Conservation (phyloP, 192 early-diverging fungal species). For the Linnemannia elongata region DNA sequence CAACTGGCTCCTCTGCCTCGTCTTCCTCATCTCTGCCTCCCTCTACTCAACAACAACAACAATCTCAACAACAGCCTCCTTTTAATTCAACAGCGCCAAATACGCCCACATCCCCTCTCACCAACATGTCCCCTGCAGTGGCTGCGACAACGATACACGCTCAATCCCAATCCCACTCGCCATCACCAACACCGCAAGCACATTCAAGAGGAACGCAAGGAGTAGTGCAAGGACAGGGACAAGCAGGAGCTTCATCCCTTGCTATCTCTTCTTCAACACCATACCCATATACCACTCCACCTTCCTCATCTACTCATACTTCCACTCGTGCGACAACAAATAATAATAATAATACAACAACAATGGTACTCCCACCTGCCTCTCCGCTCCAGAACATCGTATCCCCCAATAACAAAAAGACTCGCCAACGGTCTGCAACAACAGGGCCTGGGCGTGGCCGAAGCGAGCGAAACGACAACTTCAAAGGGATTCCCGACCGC, state of each 20-base stretch:
- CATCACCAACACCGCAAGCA: too few relatives aligned
- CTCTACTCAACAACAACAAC: not conserved
- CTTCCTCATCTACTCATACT: not conserved
- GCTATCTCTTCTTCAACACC: not conserved
- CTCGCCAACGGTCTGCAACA: slow-evolving; percentile 5
- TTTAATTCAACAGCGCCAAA: not conserved
- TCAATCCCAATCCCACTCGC: not conserved
- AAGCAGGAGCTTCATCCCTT: not conserved
- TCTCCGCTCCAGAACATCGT: slow-evolving; percentile 1
- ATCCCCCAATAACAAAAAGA: slow-evolving; percentile 7
- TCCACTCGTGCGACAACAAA: too few relatives aligned
- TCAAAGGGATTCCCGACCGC: not conserved
- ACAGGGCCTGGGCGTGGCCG: not conserved
- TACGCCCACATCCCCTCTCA: not conserved
- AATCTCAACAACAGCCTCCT: not conserved
- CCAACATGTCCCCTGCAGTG: not conserved
- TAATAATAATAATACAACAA: not conserved
- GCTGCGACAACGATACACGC: not conserved
- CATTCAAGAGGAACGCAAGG: too few relatives aligned
- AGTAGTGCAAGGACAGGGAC: too few relatives aligned
- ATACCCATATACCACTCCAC: not conserved
- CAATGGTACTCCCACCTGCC: not conserved
- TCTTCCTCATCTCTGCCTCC: not conserved
- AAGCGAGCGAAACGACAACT: not conserved
- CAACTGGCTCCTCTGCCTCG: slow-evolving; percentile 9